Conservation (phyloP, 352 stramenopile genomes). For the Pythium plurisporium region DNA sequence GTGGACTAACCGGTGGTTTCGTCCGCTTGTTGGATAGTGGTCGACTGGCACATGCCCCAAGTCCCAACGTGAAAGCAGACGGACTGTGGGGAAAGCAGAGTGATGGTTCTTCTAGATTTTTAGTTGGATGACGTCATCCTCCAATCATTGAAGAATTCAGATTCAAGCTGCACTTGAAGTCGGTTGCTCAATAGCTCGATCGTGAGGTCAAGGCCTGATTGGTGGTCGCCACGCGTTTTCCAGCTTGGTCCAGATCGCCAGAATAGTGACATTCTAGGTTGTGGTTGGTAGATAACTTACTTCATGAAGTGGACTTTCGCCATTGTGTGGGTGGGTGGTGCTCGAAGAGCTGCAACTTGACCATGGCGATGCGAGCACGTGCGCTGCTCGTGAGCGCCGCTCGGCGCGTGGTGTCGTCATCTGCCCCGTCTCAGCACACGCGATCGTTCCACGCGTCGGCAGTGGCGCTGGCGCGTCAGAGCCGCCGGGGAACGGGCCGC, state of each 20-base stretch:
- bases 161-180: background rate
- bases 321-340: conserved; percentile 15
- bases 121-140: background rate
- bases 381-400: conserved; percentile 3
- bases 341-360: conserved; percentile 12
- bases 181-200: background rate
- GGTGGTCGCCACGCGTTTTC: background rate
- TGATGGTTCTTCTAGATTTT: conserved; percentile 11
- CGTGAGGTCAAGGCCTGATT: background rate
- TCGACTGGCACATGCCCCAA: background rate
- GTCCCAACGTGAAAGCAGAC: background rate
- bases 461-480: conserved; percentile 32
- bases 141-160: background rate
- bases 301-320: background rate
- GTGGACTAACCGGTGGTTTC: background rate
- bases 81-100: background rate
- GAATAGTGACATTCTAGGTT: too few species aligned
- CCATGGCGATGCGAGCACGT: background rate
- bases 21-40: background rate
- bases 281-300: too few species aligned
- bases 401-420: background rate
- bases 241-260: too few species aligned
- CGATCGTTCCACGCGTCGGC: conserved; percentile 39
- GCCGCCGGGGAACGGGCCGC: conserved; percentile 34
- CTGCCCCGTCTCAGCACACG: background rate